Evolutionary conservation across 202 grass and related monocot genomes (phyloP).

Genomic region (Saccharum hybrid): DNA sequence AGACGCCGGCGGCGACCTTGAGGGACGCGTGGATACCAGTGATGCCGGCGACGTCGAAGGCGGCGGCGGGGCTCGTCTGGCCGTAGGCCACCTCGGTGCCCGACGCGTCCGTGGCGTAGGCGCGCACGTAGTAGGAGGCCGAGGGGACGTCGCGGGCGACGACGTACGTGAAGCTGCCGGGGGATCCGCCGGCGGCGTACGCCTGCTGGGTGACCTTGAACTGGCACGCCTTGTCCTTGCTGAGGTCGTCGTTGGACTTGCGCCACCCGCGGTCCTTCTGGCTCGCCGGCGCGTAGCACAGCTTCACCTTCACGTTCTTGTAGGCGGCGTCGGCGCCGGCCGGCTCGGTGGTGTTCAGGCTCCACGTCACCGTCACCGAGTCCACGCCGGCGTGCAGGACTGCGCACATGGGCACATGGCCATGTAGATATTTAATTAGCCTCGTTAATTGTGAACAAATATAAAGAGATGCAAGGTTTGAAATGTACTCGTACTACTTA

Average conservation of each 20-base stretch:
- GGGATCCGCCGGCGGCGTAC: constrained; percentile 29
- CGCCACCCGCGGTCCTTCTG: constrained; percentile 82
- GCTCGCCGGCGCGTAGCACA: constrained; percentile 86
- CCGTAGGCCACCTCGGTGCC: constrained; percentile 70
- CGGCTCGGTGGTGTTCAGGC: constrained; percentile 29
- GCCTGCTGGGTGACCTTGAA: constrained; percentile 57
- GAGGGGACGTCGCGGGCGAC: constrained; percentile 60
- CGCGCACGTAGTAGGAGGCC: constrained; percentile 70
- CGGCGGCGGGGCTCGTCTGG: constrained; percentile 49
- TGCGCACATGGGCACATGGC: not conserved
- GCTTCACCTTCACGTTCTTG: constrained; percentile 62
- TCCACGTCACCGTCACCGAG: constrained; percentile 64
- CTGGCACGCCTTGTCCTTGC: constrained; percentile 98
- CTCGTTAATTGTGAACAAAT: not conserved
- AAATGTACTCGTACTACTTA: too few relatives aligned
- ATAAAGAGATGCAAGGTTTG: too few relatives aligned
- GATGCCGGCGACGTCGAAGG: constrained; percentile 62
- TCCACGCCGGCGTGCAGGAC: constrained; percentile 66
- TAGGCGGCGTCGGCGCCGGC: constrained; percentile 44
- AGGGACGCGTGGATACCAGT: constrained; percentile 63
- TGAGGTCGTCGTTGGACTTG: constrained; percentile 56
- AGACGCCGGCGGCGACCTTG: constrained; percentile 73
- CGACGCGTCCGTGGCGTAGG: constrained; percentile 62
- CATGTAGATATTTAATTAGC: not conserved
- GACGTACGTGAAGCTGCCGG: constrained; percentile 44